phyloP scores from a whole-genome alignment of 331 rosid species.

The Quercus tomentella region DNA sequence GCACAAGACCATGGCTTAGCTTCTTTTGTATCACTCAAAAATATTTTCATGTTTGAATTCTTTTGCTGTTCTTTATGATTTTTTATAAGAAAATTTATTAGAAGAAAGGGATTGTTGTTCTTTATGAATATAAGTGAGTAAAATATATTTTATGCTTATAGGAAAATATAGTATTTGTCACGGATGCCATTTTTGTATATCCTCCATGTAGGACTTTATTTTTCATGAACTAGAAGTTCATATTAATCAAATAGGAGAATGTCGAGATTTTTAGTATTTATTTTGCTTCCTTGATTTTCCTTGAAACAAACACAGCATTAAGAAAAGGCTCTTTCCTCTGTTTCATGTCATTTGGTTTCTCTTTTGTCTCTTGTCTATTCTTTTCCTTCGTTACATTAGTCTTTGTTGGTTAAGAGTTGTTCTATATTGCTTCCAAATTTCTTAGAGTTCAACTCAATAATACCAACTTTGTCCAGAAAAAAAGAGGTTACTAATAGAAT shows the following conservation, averaged over 20 bases:
- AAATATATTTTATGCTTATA: background rate
- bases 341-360: background rate
- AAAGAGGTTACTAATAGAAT: background rate
- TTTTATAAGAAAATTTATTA: no score
- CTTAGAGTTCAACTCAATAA: background rate
- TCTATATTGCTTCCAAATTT: background rate
- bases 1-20: background rate
- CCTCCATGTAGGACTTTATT: background rate
- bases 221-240: background rate
- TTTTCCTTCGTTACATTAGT: no score
- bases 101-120: no score
- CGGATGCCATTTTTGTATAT: background rate
- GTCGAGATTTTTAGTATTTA: background rate
- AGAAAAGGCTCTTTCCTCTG: background rate
- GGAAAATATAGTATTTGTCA: background rate
- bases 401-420: background rate
- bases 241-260: background rate
- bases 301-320: background rate
- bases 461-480: background rate
- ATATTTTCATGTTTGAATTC: background rate
- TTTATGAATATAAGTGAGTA: background rate
- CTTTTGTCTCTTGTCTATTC: background rate
- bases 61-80: background rate
- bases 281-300: background rate
- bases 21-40: background rate